Evolutionary conservation across 2,329 filamentous ascomycete species (phyloP).

Genomic region (Delphinella strobiligena): DNA sequence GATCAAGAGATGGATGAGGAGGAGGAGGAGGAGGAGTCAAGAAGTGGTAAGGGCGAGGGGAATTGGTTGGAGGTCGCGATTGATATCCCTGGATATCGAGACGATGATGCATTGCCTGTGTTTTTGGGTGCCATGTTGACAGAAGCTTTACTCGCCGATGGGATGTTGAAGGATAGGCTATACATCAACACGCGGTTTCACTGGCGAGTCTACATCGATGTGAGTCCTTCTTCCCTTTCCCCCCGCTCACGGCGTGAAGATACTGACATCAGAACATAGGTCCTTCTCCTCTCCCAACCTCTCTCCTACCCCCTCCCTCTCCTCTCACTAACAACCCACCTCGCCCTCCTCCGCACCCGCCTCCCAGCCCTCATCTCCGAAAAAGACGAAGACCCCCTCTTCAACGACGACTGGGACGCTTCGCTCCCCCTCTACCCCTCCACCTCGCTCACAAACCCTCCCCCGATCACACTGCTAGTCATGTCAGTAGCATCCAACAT

Average conservation of each 20-base stretch:
- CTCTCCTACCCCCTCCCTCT: constrained; percentile 88
- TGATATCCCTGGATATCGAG: constrained; percentile 79
- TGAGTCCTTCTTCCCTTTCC: constrained; percentile 32
- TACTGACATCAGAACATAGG: constrained; percentile 36
- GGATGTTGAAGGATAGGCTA: constrained; percentile 53
- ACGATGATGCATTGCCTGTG: constrained; percentile 81
- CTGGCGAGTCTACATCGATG: constrained; percentile 93
- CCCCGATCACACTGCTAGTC: constrained; percentile 83
- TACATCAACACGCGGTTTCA: constrained; percentile 87
- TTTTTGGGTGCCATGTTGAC: constrained; percentile 80
- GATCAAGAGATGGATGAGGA: constrained; percentile 13
- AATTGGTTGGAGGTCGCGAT: constrained; percentile 82
- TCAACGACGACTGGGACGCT: constrained; percentile 94
- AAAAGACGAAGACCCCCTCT: constrained; percentile 88
- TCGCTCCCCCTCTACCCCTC: constrained; percentile 58
- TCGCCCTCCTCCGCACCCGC: constrained; percentile 78
- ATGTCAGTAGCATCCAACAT: constrained; percentile 77
- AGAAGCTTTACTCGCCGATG: constrained; percentile 70
- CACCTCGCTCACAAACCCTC: constrained; percentile 33
- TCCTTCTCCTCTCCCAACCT: constrained; percentile 84
- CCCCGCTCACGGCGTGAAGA: neutral
- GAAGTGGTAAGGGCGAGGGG: constrained; percentile 38
- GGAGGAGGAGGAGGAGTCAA: constrained; percentile 17
- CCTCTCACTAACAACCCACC: constrained; percentile 82
- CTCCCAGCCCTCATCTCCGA: constrained; percentile 79